Conservation (phyloP, 1,284 basidiomycete species). For the Heterobasidion occidentale region DNA sequence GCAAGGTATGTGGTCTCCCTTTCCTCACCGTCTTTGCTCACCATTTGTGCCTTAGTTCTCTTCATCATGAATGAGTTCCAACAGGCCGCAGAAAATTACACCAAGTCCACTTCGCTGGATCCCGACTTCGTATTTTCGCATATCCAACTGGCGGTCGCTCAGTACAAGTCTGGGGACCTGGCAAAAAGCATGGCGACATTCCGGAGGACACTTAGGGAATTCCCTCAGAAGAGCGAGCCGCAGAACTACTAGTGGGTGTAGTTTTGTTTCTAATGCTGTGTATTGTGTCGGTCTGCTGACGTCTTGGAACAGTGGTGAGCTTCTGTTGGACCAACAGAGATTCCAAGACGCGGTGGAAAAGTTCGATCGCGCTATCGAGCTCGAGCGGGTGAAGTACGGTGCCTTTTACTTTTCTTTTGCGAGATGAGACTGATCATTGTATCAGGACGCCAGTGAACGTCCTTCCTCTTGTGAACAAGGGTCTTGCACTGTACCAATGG, state of each 20-base stretch:
- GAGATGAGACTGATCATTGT: slow-evolving; percentile 4
- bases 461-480: slow-evolving; percentile 96
- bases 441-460: slow-evolving; percentile 65
- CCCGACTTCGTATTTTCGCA: slow-evolving; percentile 88
- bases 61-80: slow-evolving; percentile 94
- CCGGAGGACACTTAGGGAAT: slow-evolving; percentile 71
- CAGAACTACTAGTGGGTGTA: slow-evolving; percentile 77
- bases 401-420: slow-evolving; percentile 1
- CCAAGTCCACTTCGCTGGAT: slow-evolving; percentile 81
- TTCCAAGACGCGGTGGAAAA: slow-evolving; percentile 91
- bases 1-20: slow-evolving; percentile 54
- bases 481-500: slow-evolving; percentile 93
- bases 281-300: neutral
- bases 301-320: slow-evolving; percentile 69
- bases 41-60: slow-evolving; percentile 50
- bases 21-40: neutral
- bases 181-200: slow-evolving; percentile 87
- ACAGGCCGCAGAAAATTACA: slow-evolving; percentile 86
- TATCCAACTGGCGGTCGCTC: slow-evolving; percentile 95
- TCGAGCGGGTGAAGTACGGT: slow-evolving; percentile 72
- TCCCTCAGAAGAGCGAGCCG: slow-evolving; percentile 81
- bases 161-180: slow-evolving; percentile 85
- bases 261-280: neutral
- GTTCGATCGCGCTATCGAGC: slow-evolving; percentile 89
- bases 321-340: slow-evolving; percentile 88